Conservation (phyloP, 1,284 basidiomycete species). For the Macrocybe sp. region DNA sequence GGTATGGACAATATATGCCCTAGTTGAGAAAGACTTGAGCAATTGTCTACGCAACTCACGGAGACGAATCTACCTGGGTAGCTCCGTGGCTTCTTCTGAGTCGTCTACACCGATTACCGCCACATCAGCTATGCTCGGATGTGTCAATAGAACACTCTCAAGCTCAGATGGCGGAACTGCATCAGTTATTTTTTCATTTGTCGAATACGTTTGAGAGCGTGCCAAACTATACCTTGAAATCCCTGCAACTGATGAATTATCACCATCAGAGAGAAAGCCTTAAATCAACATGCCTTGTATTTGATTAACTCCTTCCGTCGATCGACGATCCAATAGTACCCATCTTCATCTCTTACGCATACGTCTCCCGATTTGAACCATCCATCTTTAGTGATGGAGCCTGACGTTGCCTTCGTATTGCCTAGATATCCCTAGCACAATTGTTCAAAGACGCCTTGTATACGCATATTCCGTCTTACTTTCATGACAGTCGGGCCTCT, state of each 20-base stretch:
- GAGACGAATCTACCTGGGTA: slow-evolving; percentile 46
- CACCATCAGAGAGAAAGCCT: slow-evolving; percentile 16
- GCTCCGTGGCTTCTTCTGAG: slow-evolving; percentile 50
- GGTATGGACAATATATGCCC: slow-evolving; percentile 54
- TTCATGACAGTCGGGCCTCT: slow-evolving; percentile 26
- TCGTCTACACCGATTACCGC: slow-evolving; percentile 56
- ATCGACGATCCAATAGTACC: slow-evolving; percentile 52
- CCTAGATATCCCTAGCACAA: slow-evolving; percentile 44
- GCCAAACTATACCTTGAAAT: slow-evolving; percentile 38
- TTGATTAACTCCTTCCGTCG: slow-evolving; percentile 72
- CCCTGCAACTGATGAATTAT: slow-evolving; percentile 27
- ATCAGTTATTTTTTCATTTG: neutral
- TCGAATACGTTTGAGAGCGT: too few relatives aligned
- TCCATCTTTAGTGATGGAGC: slow-evolving; percentile 54
- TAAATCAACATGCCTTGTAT: slow-evolving; percentile 47
- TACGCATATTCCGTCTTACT: slow-evolving; percentile 10
- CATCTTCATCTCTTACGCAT: slow-evolving; percentile 48
- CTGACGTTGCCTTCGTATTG: slow-evolving; percentile 50
- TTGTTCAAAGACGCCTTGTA: neutral
- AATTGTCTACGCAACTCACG: neutral
- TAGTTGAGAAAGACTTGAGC: slow-evolving; percentile 13
- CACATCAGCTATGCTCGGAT: slow-evolving; percentile 53
- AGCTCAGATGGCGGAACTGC: slow-evolving; percentile 69
- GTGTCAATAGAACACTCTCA: slow-evolving; percentile 55
- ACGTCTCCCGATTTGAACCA: slow-evolving; percentile 79